phyloP scores from a whole-genome alignment of 768 basidiomycete species.

The Tulasnella sp. region DNA sequence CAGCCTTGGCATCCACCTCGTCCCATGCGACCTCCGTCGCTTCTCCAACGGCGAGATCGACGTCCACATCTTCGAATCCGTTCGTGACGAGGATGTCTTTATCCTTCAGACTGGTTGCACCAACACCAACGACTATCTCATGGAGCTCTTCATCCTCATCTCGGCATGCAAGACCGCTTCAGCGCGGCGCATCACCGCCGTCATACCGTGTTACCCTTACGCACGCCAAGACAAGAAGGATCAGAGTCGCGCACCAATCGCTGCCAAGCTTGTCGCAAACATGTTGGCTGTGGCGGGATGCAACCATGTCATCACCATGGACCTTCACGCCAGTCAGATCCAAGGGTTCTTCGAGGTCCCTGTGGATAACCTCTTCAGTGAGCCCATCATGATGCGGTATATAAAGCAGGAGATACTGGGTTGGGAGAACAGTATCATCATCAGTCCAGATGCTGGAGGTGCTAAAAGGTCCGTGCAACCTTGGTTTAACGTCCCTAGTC shows the following conservation, averaged over 20 bases:
- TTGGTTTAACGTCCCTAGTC: neutral
- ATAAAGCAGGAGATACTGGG: constrained; percentile 75
- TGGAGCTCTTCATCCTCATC: constrained; percentile 98
- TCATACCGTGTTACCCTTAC: constrained; percentile 97
- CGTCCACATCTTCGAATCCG: constrained; percentile 88
- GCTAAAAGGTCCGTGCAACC: constrained; percentile 74
- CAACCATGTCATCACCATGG: constrained; percentile 99
- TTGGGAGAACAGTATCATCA: constrained; percentile 84
- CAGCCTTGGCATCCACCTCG: constrained; percentile 84
- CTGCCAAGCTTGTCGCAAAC: constrained; percentile 95
- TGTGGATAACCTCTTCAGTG: constrained; percentile 93
- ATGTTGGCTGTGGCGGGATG: constrained; percentile 96
- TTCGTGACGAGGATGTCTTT: constrained; percentile 97
- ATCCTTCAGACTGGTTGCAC: constrained; percentile 86
- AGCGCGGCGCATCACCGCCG: constrained; percentile 89
- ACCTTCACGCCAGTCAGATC: constrained; percentile 93
- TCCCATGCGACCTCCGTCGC: constrained; percentile 73
- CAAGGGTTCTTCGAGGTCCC: constrained; percentile 99
- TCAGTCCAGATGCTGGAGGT: constrained; percentile 95
- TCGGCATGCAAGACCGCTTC: constrained; percentile 97
- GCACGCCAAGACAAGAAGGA: constrained; percentile 98
- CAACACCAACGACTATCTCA: constrained; percentile 91
- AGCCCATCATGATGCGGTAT: constrained; percentile 88
- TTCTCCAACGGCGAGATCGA: constrained; percentile 95
- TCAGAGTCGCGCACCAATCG: constrained; percentile 89